Base-by-base conservation (phyloP, 116 monocot species). In the Trichopus zeylanicus region DNA sequence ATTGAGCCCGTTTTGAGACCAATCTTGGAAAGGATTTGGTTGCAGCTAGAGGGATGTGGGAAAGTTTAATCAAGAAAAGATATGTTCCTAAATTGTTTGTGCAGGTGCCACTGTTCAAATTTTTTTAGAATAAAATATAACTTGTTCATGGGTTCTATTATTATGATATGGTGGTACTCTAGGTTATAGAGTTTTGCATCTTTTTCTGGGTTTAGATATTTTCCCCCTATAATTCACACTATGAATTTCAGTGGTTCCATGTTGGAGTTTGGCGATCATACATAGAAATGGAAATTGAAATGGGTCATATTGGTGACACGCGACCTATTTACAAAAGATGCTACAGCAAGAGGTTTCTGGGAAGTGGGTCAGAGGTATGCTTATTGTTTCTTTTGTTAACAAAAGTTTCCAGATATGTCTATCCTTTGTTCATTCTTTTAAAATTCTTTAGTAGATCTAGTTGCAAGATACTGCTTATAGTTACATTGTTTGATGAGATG, bases 11-110 rank as follows among this genome's bases (percentile, higher is more conserved):
- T 34, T 67, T 98, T 62, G 98, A 98, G 56, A 61, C 58, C 49
- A 80, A 59, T 35, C 75, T 91, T 58, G 85, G 82, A 69, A 76
- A 91, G 29, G 92, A 85, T 71, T 24, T 88, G 18, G 60, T 51
- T 82, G 81, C 88, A 61, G 91, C 92, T 70, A 84, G 91, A 59
- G 81, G 78, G 51, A 92, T 98, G 30, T 98, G 92, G 92, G 98
- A 98, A 76, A 83, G 63, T 30, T 68, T 92, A 31, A 67, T 98
- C 25, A 98, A 88, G 67, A 91, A 65, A 77, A 98, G 98, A 92
- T 91, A 20, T 35, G 29, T 15, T 37, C 30, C 33, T 49, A 7
- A 5, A 49, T 20, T 16, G 49, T 18, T 39, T 54, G 16, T 22
- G 46, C 19, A 21, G 1, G 23, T 13, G 18, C 0, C 13, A 2